Evolutionary conservation across 805 yeast species (phyloP), one percentile per base, ranked within the genome.

Genomic region (Ogataea pini): DNA sequence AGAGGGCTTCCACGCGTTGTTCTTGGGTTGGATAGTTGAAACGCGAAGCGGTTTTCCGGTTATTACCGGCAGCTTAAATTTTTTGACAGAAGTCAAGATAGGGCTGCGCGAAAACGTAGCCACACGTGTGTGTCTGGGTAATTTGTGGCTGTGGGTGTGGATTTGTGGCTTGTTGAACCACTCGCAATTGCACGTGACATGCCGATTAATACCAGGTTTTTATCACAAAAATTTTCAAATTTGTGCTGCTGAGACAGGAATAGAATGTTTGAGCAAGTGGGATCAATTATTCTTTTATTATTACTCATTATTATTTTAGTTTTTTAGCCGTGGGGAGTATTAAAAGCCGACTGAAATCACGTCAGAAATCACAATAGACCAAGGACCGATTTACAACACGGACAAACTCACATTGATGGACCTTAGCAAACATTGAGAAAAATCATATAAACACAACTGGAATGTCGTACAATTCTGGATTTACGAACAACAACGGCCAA

Each of bases 381-480:
- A 7, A 28, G 13, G n/a, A 12, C 31, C 19, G 18, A 14, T n/a
- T 7, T n/a, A 3, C 19, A 17, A 32, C 36, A 32, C 36, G 36
- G 19, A 17, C 36, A 32, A 7, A 10, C 17, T 14, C 3, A 32
- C 19, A n/a, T 19, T 32, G 18, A 32, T 32, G 36, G 36, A 32
- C 13, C n/a, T 10, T 7, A 28, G 13, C 9, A 28, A 10, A 10
- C 31, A 10, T 10, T 28, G 31, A 28, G n/a, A n/a, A 28, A 28
- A 28, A 28, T 28, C n/a, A 28, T 32, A 10, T n/a, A 32, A 14
- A 32, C 18, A 32, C 36, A 32, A 32, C 36, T 28, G 31, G 31
- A 32, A 32, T 37, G 41, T 37, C 41, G 41, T 37, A 37, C 41
- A 37, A 37, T 25, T 37, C 41, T 37, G 41, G 41, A 8, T 37